Evolutionary conservation across 1,284 basidiomycete genomes (phyloP).

Genomic region (Sporisorium graminicola): DNA sequence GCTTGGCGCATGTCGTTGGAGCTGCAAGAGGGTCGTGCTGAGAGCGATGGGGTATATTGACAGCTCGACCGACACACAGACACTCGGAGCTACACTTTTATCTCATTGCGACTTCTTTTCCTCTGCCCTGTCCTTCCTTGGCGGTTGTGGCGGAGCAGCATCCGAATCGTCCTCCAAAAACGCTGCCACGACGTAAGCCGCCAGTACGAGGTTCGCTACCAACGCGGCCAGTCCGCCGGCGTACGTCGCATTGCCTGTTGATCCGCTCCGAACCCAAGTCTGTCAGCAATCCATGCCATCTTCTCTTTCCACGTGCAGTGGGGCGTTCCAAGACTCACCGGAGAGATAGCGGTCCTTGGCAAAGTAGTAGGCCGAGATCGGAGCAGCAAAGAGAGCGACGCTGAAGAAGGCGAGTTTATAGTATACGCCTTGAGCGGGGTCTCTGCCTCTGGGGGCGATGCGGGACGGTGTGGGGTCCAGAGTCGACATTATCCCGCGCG

Average conservation of each 20-base stretch:
- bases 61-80: neutral
- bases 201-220: slow-evolving; percentile 65
- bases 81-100: too few species aligned
- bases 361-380: slow-evolving; percentile 61
- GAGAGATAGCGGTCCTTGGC: slow-evolving; percentile 58
- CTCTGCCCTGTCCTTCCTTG: neutral
- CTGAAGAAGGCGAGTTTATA: slow-evolving; percentile 65
- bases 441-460: slow-evolving; percentile 50
- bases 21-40: too few species aligned
- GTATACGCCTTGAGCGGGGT: slow-evolving; percentile 64
- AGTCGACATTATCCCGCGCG: slow-evolving; percentile 47
- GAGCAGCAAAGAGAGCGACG: slow-evolving; percentile 62
- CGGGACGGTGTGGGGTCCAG: slow-evolving; percentile 51
- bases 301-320: neutral
- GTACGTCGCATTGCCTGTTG: slow-evolving; percentile 63
- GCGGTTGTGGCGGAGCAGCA: neutral
- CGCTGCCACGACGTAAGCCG: slow-evolving; percentile 63
- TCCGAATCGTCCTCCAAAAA: slow-evolving; percentile 63
- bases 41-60: slow-evolving; percentile 31
- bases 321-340: slow-evolving; percentile 34
- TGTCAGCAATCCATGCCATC: slow-evolving; percentile 5
- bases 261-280: neutral
- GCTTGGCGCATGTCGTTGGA: neutral
- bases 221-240: slow-evolving; percentile 67
- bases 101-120: slow-evolving; percentile 30